Base-by-base conservation (phyloP, 768 basidiomycete species). In the Cystofilobasidium ferigula region DNA sequence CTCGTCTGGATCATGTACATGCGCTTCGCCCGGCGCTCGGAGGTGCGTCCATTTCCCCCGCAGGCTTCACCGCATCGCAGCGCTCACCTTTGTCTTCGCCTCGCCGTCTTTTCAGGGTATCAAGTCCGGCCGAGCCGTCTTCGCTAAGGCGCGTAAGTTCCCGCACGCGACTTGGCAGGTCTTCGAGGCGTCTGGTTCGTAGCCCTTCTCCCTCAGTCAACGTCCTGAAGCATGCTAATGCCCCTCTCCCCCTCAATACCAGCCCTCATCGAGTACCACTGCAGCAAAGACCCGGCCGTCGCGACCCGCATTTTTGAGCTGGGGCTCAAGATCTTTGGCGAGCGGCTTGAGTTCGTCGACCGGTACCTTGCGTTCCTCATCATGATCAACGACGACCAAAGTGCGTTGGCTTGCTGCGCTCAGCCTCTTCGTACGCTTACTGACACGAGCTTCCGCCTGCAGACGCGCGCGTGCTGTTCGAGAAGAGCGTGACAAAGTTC, bases 391-490 rank as follows among this genome's bases (percentile, higher is more conserved):
- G 94, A 98, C 75, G 87, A 91, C 70, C 89, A 86, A 72, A 99
- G 94, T 95, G 74, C 71, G 88, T 80, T 45, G 61, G 40, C 35
- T 47, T 20, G 45, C 22, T 38, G 16, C 34, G 26, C n/a, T 22
- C 30, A 45, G 6, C 20, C n/a, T 12, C 22, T 57, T 58, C n/a
- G 62, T 13, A 34, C 26, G 1, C 20, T 40, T 30, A 9, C 36
- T 36, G 6, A 3, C n/a, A 18, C 28, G 24, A 32, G 3, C 48
- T 48, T 16, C 20, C 30, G 36, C 9, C 68, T 48, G 22, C 69
- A 99, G 95, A 99, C 78, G 95, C 94, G 0, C 84, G 94, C 63
- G 94, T 94, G 0, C 78, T 98, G 32, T 99, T 99, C 73, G 94
- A 99, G 74, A 84, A 88, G 32, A 87, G 94, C 30, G 76, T 81